Evolutionary conservation across 352 stramenopile genomes (phyloP).

Genomic region (Phytophthora syringae): DNA sequence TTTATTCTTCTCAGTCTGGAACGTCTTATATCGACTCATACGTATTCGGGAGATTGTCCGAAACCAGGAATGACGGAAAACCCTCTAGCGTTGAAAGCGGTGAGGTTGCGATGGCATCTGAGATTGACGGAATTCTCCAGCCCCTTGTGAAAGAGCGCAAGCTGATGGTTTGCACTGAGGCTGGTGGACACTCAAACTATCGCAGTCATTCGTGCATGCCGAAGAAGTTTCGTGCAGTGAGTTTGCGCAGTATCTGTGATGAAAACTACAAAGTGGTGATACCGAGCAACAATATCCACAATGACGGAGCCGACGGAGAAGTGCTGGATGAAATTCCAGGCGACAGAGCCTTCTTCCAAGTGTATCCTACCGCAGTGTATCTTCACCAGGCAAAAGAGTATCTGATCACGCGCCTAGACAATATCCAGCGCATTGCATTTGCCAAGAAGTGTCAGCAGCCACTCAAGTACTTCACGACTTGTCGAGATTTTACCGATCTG

Average conservation of each 20-base stretch:
- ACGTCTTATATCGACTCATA: constrained; percentile 70
- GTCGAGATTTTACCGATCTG: constrained; percentile 89
- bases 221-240: constrained; percentile 64
- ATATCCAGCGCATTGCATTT: constrained; percentile 67
- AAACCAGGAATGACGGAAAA: background rate
- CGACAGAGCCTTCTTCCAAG: constrained; percentile 90
- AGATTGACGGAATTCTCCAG: constrained; percentile 20
- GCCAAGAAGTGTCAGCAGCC: constrained; percentile 61
- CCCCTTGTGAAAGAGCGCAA: constrained; percentile 52
- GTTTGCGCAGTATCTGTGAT: constrained; percentile 71
- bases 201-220: constrained; percentile 66
- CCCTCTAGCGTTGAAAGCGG: background rate
- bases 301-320: constrained; percentile 31
- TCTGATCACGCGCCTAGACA: constrained; percentile 89
- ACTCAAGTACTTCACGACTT: constrained; percentile 90
- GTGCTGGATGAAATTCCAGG: constrained; percentile 90
- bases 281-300: constrained; percentile 50
- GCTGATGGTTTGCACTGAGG: constrained; percentile 41
- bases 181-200: constrained; percentile 49
- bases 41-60: constrained; percentile 51
- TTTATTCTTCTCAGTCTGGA: constrained; percentile 77
- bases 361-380: constrained; percentile 93
- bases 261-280: constrained; percentile 73
- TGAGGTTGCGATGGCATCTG: constrained; percentile 5
- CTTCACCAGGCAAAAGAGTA: constrained; percentile 92